phyloP scores from a whole-genome alignment of 306 rosid species.

The Ziziphus jujuba region DNA sequence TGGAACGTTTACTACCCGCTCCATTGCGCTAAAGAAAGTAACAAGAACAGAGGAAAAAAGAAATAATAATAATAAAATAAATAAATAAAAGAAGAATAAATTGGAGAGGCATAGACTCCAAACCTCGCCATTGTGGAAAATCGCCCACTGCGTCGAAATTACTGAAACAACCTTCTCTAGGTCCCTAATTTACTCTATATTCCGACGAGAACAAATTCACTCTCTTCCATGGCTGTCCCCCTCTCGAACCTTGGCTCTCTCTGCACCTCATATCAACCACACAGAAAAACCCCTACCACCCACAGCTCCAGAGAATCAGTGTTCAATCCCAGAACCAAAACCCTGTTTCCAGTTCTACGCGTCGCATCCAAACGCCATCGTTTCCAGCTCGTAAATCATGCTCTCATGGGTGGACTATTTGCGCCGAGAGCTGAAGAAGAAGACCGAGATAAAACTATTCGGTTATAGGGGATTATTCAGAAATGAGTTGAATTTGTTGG shows the following conservation, averaged over 20 bases:
- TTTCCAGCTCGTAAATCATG: slow-evolving; percentile 2
- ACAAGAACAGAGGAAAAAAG: too few species aligned
- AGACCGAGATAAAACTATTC: background rate
- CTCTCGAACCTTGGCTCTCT: slow-evolving; percentile 5
- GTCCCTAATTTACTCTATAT: slow-evolving; percentile 5
- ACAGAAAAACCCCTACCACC: background rate
- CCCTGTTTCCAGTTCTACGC: slow-evolving; percentile 18
- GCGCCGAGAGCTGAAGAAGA: slow-evolving; percentile 11
- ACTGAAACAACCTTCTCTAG: background rate
- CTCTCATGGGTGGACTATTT: background rate
- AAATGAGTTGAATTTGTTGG: slow-evolving; percentile 12
- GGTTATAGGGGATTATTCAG: slow-evolving; percentile 1
- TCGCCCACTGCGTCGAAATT: background rate
- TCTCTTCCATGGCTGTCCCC: slow-evolving; percentile 20
- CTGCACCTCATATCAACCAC: background rate
- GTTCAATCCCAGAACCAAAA: slow-evolving; percentile 16
- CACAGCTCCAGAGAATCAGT: slow-evolving; percentile 3
- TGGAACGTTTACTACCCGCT: too few species aligned
- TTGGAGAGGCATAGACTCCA: background rate
- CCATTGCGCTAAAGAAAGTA: too few species aligned
- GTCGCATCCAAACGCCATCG: slow-evolving; percentile 8
- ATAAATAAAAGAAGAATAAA: too few species aligned
- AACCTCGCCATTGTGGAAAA: background rate
- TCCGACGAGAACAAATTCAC: too few species aligned
- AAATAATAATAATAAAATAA: too few species aligned